A percentile compares a stretch with the other conserved stretches of the same genome.
These are phyloP conservation scores for Escovopsis sp. DNA, from an alignment of 2,329 filamentous ascomycete species.

Conservation along the genomic window DNA sequence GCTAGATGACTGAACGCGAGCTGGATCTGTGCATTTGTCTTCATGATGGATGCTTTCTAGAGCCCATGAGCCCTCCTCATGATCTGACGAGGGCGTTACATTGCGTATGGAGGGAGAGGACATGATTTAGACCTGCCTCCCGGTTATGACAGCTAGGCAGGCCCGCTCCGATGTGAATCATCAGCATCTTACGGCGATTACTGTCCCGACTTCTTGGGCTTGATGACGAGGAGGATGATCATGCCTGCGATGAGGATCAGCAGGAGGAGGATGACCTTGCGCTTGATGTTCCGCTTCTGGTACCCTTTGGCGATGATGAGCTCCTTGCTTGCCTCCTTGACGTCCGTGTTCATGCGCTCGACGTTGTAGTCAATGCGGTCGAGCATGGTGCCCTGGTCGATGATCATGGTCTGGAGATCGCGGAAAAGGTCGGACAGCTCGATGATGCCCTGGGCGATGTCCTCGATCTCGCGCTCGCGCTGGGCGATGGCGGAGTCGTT, in stretches of 20 bases:
- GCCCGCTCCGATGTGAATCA: no score
- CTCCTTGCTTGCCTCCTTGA: constrained; percentile 87
- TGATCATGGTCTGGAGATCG: constrained; percentile 89
- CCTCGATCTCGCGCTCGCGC: constrained; percentile 90
- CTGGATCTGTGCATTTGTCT: no score
- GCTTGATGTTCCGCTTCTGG: constrained; percentile 74
- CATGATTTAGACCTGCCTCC: no score
- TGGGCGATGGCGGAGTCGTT: constrained; percentile 80
- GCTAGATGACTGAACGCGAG: no score
- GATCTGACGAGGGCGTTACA: no score
- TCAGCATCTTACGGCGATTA: not conserved
- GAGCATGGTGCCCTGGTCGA: constrained; percentile 79
- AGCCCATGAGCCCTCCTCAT: no score
- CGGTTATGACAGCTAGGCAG: no score
- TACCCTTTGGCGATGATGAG: constrained; percentile 78
- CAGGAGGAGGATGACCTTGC: constrained; percentile 84
- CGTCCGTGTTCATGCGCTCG: constrained; percentile 83
- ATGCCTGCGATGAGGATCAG: constrained; percentile 70
- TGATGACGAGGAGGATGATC: constrained; percentile 70
- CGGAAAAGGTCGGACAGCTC: constrained; percentile 94
- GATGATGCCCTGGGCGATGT: constrained; percentile 96
- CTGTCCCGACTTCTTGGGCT: constrained; percentile 45
- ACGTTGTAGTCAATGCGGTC: constrained; percentile 98
- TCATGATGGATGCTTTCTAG: no score
- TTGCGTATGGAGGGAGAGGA: no score